Evolutionary conservation across 31 red algal species (phyloP), one percentile per base, ranked within the genome.

Genomic region (Asparagopsis taxiformis): DNA sequence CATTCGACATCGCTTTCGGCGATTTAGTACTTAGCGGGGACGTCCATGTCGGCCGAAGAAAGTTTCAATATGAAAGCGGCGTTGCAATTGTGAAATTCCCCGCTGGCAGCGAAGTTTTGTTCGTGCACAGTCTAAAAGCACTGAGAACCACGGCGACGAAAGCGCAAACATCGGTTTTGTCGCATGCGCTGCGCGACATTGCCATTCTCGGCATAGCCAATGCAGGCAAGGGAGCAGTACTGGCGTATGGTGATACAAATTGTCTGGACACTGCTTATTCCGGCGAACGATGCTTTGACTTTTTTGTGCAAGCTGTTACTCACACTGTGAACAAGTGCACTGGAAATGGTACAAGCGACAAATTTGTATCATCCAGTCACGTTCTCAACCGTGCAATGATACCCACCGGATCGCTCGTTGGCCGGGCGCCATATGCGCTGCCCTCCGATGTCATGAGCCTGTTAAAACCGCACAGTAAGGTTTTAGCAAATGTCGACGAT

Each of bases 201-300:
- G 65, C 79, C 6, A 43, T 92, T n/a, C 30, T 76, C 19, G 88
- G 79, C n/a, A 24, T 92, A 44, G 73, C 65, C 13, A 82, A 83
- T 48, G 41, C 62, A 7, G 84, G 70, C 1, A 32, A 55, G 7
- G 91, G 91, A 30, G 75, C 68, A 32, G 74, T 95, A 29, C 17
- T 85, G n/a, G 84, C 73, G 15, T 88, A 83, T 58, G 91, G 91
- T 62, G 91, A 95, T 62, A 89, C 77, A 46, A 95, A 95, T 51
- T 95, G 91, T 36, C 57, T 95, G 15, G 91, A 95, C 35, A 89
- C 91, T 15, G 82, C 91, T 2, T 92, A 79, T 38, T 35, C 22
- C 3, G 88, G 88, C 0, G 65, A 37, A 11, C 77, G 71, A 31
- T 92, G 88, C 54, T 83, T 72, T 49, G 37, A 25, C 5, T 74